Evolutionary conservation across 2,329 filamentous ascomycete genomes (phyloP).

Genomic region (Pestalotiopsis sp.): DNA sequence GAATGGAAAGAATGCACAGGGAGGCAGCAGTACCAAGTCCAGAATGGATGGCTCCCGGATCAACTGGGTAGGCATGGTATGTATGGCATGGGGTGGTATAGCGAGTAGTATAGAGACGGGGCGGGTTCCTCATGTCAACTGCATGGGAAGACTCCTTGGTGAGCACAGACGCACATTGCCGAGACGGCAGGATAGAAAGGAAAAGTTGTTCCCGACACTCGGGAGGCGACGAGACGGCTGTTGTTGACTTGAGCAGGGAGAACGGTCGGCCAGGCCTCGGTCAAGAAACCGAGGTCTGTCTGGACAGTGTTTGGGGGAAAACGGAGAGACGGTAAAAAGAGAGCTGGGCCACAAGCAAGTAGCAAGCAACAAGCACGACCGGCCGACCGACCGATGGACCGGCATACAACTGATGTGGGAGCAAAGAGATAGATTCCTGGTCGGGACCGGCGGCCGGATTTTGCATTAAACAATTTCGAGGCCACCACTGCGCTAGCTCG

Average conservation of each 20-base stretch:
- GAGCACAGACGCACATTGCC: neutral
- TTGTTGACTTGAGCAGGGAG: neutral
- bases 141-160: neutral
- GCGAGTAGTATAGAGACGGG: neutral
- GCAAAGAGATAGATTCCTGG: neutral
- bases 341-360: no score
- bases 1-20: neutral
- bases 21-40: neutral
- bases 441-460: slow-evolving; percentile 12
- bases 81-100: neutral
- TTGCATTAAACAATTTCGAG: neutral
- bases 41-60: no score
- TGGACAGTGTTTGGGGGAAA: no score
- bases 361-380: neutral
- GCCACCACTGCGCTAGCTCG: neutral
- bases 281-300: no score
- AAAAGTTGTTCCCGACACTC: neutral
- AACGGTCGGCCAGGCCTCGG: neutral
- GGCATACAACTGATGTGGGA: neutral
- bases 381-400: neutral
- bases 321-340: no score
- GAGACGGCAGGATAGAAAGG: neutral
- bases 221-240: neutral
- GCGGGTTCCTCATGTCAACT: neutral
- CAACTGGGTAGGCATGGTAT: neutral